These are phyloP conservation scores for Urtica urens DNA, from an alignment of 306 rosid species.

Conservation along the genomic window DNA sequence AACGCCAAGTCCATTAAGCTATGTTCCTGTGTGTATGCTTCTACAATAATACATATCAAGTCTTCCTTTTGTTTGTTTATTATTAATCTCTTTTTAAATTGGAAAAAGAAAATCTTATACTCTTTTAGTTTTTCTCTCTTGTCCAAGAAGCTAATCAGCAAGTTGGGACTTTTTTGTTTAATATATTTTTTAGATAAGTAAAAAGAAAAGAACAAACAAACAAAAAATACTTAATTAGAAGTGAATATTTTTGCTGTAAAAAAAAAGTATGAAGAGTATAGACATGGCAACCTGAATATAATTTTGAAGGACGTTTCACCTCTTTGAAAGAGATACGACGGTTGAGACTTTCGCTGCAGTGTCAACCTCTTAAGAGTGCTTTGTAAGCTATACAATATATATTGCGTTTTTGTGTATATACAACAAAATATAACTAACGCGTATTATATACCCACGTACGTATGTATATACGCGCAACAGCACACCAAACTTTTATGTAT, in stretches of 20 bases:
- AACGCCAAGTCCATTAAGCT: constrained; percentile 36
- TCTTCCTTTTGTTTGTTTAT: neutral
- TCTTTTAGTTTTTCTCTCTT: neutral
- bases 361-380: constrained; percentile 57
- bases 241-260: no score
- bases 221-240: no score
- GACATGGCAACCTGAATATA: constrained; percentile 55
- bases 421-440: neutral
- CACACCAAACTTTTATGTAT: constrained; percentile 13
- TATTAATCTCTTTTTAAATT: no score
- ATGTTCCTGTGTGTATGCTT: constrained; percentile 31
- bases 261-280: constrained; percentile 15
- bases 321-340: constrained; percentile 19
- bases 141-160: neutral
- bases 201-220: neutral
- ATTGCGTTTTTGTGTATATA: neutral
- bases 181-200: neutral
- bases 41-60: constrained; percentile 17
- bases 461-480: neutral
- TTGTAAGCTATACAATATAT: constrained; percentile 36
- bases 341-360: constrained; percentile 41
- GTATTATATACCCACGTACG: neutral
- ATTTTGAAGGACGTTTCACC: constrained; percentile 58
- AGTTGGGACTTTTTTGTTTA: neutral
- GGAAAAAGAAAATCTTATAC: no score